Conservation (phyloP, 1,139 yeast genomes). For the Nakaseomyces nivariensis region DNA sequence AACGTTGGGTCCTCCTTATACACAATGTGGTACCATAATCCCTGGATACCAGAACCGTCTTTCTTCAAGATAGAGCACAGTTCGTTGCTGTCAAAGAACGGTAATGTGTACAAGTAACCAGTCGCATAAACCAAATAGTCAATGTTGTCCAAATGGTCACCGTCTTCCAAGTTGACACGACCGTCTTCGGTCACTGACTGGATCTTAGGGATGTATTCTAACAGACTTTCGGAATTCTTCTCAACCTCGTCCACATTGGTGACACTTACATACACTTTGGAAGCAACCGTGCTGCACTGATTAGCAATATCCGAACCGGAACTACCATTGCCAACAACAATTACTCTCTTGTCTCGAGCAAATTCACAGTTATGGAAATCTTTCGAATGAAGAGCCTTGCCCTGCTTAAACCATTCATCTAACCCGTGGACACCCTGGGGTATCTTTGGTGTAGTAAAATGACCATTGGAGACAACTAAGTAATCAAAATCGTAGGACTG, state of each 20-base stretch:
- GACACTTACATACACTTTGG: slow-evolving; percentile 39
- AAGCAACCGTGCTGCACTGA: slow-evolving; percentile 38
- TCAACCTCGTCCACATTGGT: slow-evolving; percentile 28
- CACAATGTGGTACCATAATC: slow-evolving; percentile 44
- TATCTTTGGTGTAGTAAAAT: slow-evolving; percentile 42
- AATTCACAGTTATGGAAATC: slow-evolving; percentile 43
- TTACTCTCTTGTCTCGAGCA: slow-evolving; percentile 35
- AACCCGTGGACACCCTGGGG: slow-evolving; percentile 39
- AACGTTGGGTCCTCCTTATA: slow-evolving; percentile 47
- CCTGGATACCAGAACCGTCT: slow-evolving; percentile 37
- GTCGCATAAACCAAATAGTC: slow-evolving; percentile 54
- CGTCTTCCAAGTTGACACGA: slow-evolving; percentile 33
- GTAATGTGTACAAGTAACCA: slow-evolving; percentile 46
- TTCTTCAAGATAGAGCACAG: slow-evolving; percentile 7
- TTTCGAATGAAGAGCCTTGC: slow-evolving; percentile 48
- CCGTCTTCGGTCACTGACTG: slow-evolving; percentile 30
- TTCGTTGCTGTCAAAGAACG: slow-evolving; percentile 34
- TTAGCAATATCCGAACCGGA: slow-evolving; percentile 52
- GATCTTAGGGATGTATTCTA: slow-evolving; percentile 21
- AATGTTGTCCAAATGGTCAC: slow-evolving; percentile 32
- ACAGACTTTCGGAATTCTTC: slow-evolving; percentile 22
- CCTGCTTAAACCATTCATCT: slow-evolving; percentile 39
- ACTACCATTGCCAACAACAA: slow-evolving; percentile 54
- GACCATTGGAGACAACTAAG: slow-evolving; percentile 47
- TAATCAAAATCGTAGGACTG: slow-evolving; percentile 36